Evolutionary conservation across 2,329 filamentous ascomycete species (phyloP).

Genomic region (Hypoxylon sp.): DNA sequence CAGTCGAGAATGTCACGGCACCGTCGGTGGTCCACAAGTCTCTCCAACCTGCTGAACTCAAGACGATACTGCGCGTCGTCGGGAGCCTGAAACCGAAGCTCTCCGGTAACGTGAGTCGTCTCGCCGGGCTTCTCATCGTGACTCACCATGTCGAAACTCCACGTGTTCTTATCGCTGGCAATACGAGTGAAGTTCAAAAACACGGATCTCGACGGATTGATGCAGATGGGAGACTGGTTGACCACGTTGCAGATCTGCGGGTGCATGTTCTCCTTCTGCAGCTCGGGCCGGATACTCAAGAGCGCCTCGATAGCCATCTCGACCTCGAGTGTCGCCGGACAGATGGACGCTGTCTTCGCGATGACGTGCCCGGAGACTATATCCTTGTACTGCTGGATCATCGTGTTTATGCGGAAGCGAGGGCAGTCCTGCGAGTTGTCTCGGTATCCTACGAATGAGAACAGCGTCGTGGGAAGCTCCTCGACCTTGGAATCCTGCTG

Average conservation of each 20-base stretch:
- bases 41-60: constrained; percentile 37
- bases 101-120: constrained; percentile 1
- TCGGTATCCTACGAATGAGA: not conserved
- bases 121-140: not conserved
- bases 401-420: not conserved
- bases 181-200: constrained; percentile 24
- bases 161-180: not conserved
- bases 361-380: not conserved
- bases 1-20: constrained; percentile 39
- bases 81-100: not conserved
- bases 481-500: not conserved
- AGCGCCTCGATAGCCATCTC: constrained; percentile 14
- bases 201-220: not conserved
- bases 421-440: not conserved
- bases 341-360: not conserved
- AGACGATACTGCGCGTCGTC: constrained; percentile 14
- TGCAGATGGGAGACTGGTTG: constrained; percentile 4
- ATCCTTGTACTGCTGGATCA: not conserved
- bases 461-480: not conserved
- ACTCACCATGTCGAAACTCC: constrained; percentile 8
- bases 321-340: not conserved
- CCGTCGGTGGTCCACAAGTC: constrained; percentile 46
- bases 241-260: constrained; percentile 28
- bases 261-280: constrained; percentile 17
- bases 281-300: not conserved